Evolutionary conservation across 2,329 filamentous ascomycete species (phyloP), one percentile per base, ranked within the genome.

Genomic region (Dactylellina parvicollis): DNA sequence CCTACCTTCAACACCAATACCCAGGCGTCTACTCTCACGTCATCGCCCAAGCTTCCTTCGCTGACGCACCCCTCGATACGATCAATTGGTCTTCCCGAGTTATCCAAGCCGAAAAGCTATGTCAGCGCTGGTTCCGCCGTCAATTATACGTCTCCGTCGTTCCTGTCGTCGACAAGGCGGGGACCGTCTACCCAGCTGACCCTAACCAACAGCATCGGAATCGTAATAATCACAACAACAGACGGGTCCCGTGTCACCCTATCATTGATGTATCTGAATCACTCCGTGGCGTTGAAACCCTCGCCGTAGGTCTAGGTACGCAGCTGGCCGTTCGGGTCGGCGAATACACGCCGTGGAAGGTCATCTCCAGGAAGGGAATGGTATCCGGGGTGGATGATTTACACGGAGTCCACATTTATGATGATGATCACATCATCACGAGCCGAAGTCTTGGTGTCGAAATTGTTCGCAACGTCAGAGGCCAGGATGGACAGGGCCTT

Each of bases 1-100:
- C 60, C 22, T 73, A 73, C 40, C 18, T 65, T 14, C 69, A 73
- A 32, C 40, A 59, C 24, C 69, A 73, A 20, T 73, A 61, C 30
- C 69, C 69, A 2, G 16, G 20, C 24, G 38, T 73, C 54, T 66
- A 66, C 47, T 28, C 54, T 10, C 22, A 55, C 22, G 32, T 26
- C 14, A 44, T 65, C 36, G 3, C 1, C 5, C 49, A 56, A 42
- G 20, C 44, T 10, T 18, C 24, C 7, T 2, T 26, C 10, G 8
- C 52, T n/a, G 38, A 12, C 20, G 24, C 36, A 18, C 12, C 24
- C 22, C 44, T 66, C 22, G 34, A 60, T 22, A 40, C 22, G 0
- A 36, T 73, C 18, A 52, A 66, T 22, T 73, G 69, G 69, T 46
- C 14, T 24, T 32, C 52, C 5, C 55, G 50, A 4, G 60, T 47